These are phyloP conservation scores for Nephelium lappaceum DNA, from an alignment of 345 rosid genomes.

Conservation along the genomic window DNA sequence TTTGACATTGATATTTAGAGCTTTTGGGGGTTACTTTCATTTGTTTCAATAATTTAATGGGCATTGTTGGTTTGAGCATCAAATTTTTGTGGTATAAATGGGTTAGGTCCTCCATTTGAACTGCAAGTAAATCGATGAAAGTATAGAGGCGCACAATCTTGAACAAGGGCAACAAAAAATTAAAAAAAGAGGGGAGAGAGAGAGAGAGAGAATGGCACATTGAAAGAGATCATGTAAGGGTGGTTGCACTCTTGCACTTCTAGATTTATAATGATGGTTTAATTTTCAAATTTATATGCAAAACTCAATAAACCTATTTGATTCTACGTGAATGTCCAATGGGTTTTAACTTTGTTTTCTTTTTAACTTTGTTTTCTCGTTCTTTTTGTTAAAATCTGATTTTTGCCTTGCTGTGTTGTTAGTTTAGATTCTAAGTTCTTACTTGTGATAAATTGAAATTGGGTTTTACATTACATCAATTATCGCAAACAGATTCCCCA, in stretches of 20 bases:
- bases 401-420: neutral
- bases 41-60: neutral
- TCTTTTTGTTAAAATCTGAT: neutral
- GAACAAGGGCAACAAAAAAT: neutral
- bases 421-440: neutral
- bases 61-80: neutral
- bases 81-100: neutral
- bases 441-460: neutral
- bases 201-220: neutral
- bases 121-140: neutral
- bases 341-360: neutral
- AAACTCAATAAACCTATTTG: neutral
- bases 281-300: neutral
- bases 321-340: neutral
- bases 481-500: neutral
- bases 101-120: neutral
- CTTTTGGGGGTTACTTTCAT: conserved; percentile 14
- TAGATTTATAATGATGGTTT: neutral
- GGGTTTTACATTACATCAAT: neutral
- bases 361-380: neutral
- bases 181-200: neutral
- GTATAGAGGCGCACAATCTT: neutral
- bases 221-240: neutral
- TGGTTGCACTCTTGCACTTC: neutral
- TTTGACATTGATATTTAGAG: conserved; percentile 19